Base-by-base conservation (phyloP, 176 grass and related monocot genomes). In the Rhynchospora pubera region DNA sequence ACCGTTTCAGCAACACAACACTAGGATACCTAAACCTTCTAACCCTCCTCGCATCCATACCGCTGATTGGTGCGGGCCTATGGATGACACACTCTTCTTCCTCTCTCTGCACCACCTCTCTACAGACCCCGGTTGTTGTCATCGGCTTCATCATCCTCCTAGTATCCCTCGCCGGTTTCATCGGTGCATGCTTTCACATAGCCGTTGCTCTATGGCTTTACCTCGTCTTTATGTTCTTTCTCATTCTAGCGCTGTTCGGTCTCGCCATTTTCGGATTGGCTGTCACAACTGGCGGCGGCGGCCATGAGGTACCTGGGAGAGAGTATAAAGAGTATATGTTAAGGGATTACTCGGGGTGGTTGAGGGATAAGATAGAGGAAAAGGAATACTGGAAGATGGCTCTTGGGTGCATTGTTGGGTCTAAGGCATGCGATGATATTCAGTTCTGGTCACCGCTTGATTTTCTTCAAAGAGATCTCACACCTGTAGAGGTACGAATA, bases 1-100 rank as follows among this genome's bases (percentile, higher is more conserved):
- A 87, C 48, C 90, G 82, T 23, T 63, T 93, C 58, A 97, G 94
- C 89, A 97, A 91, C 91, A 90, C 86, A 24, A 52, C 88, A 39
- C 69, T 93, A 34, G 94, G 94, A 1, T 91, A 91, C 87, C 79
- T 93, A 11, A 97, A 97, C 82, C 91, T 97, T 46, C 3, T 93
- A 42, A 93, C 91, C 15, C 88, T 97, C 2, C 78, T 93, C 0
- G 88, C 87, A 7, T 97, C 94, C 21, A 88, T 97, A 84, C 94
- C 94, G 18, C 12, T 93, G 59, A 93, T 97, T 11, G 94, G 89
- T 12, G 89, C 88, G 0, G 94, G 94, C 5, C 84, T 97, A 51
- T 97, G 91, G 94, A 80, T 93, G 84, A 83, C 87, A 22, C 82
- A 84, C 58, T 84, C 82, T 74, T 85, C 91, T 4, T 73, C 87